Percentiles rank a stretch among this genome's conserved stretches.
Evolutionary conservation across 148 eudicot genomes (phyloP).

Genomic region (Pouteria glomerata): DNA sequence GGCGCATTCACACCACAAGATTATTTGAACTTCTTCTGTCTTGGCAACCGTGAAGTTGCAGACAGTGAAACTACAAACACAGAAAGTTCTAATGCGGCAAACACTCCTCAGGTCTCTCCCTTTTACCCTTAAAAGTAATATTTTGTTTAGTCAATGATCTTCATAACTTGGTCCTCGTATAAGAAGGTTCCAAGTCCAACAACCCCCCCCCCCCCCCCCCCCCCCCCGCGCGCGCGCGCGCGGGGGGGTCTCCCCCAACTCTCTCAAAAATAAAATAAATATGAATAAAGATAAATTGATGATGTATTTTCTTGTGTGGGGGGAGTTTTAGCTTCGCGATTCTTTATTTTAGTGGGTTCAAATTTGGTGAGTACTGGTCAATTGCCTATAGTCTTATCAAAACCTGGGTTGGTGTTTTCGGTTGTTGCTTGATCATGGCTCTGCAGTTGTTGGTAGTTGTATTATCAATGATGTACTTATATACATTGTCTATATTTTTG

Average conservation of each 20-base stretch:
- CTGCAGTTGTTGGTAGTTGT: neutral
- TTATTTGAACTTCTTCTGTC: conserved; percentile 89
- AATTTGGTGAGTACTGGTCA: neutral
- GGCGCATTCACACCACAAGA: conserved; percentile 67
- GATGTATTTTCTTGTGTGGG: no score
- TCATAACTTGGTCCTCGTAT: neutral
- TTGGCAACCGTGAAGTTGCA: conserved; percentile 78
- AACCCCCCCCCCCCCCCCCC: neutral
- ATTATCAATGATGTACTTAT: neutral
- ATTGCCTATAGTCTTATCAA: neutral
- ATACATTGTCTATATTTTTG: conserved; percentile 1
- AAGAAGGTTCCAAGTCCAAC: neutral
- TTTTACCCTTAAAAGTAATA: neutral
- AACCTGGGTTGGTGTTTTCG: no score
- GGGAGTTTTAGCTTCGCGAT: neutral
- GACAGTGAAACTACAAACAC: conserved; percentile 17
- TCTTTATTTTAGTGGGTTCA: neutral
- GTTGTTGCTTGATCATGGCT: neutral
- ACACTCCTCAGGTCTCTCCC: conserved; percentile 65
- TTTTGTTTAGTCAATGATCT: neutral
- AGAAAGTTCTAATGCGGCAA: conserved; percentile 36
- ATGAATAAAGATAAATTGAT: no score
- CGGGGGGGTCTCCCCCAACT: no score
- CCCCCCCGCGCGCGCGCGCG: no score
- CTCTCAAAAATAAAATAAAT: no score